phyloP scores from a whole-genome alignment of 1,284 basidiomycete species.

The Tausonia pullulans region DNA sequence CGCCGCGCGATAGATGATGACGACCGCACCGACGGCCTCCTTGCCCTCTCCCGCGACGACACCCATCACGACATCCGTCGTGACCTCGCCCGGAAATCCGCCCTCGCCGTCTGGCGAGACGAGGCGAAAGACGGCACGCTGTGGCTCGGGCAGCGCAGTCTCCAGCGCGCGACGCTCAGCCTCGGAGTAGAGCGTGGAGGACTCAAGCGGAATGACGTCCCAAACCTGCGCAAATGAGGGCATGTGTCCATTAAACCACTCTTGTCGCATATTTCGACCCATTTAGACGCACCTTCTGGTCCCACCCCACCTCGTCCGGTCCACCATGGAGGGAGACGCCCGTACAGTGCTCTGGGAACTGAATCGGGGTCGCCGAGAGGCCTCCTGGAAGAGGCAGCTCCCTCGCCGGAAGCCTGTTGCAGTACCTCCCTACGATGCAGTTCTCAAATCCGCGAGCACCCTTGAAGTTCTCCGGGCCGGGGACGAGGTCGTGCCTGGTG shows the following conservation, averaged over 20 bases:
- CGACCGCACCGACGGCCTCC: background rate
- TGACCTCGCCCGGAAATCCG: slow-evolving; percentile 11
- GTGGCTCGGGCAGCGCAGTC: background rate
- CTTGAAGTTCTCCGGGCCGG: background rate
- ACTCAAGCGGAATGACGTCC: background rate
- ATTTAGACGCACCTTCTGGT: slow-evolving; percentile 2
- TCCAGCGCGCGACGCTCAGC: background rate
- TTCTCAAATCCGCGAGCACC: background rate
- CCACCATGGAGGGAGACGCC: slow-evolving; percentile 13
- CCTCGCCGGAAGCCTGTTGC: background rate
- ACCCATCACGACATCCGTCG: slow-evolving; percentile 2
- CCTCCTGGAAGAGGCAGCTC: slow-evolving; percentile 2
- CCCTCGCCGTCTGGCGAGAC: slow-evolving; percentile 13
- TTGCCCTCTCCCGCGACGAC: background rate
- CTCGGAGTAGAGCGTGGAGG: slow-evolving; percentile 1
- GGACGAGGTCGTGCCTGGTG: background rate
- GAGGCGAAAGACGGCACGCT: slow-evolving; percentile 2
- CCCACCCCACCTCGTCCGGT: slow-evolving; percentile 1
- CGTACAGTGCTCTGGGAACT: background rate
- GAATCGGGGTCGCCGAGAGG: background rate
- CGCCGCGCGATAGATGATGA: slow-evolving; percentile 8
- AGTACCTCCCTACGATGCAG: background rate
- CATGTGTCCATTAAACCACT: background rate
- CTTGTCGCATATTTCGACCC: background rate
- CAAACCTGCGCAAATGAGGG: background rate